Evolutionary conservation across 1,284 basidiomycete species (phyloP), one percentile per base, ranked within the genome.

Genomic region (Apiotrichum mycotoxinovorans): DNA sequence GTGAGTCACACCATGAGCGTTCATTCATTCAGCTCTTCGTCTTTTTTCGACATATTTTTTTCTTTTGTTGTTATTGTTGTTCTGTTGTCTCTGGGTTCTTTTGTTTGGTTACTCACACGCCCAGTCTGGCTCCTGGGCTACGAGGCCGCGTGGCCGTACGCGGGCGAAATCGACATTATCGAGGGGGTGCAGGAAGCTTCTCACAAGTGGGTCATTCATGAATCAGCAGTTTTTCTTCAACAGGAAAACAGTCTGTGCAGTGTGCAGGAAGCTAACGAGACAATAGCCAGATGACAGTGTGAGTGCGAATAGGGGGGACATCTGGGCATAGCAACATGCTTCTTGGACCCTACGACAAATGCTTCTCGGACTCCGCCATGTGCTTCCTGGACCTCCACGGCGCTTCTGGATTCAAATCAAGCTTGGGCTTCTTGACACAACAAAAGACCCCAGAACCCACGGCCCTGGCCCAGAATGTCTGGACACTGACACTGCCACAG

Each of bases 101-200:
- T 14, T n/a, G 18, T 3, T 4, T 40, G 38, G 38, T 40, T 9
- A 8, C 12, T 30, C 12, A 5, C 30, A 30, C 38, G 3, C 38
- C 35, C 44, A 73, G 75, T 77, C 52, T 77, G 74, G 74, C 71
- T 66, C 0, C 48, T 77, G 52, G 75, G 75, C 20, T 72, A 71
- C 51, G 64, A 67, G 9, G 66, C 41, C 0, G 26, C 55, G 8
- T 77, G 75, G 73, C 74, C 72, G 9, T 27, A 47, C 17, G 49
- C 65, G 71, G 75, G 74, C 25, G 75, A 77, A 58, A 74, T 77
- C 25, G 75, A 77, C 50, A 72, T 77, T 27, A 53, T 76, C 3
- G 75, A 77, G 60, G 73, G 74, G 2, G 70, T 76, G 15, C 70
- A 73, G 44, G 63, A 66, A 3, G 65, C 61, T 48, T 66, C 53